Percentiles rank a stretch among this genome's conserved stretches.
Evolutionary conservation across 345 rosid genomes (phyloP).

Genomic region (Raphanus raphanistrum): DNA sequence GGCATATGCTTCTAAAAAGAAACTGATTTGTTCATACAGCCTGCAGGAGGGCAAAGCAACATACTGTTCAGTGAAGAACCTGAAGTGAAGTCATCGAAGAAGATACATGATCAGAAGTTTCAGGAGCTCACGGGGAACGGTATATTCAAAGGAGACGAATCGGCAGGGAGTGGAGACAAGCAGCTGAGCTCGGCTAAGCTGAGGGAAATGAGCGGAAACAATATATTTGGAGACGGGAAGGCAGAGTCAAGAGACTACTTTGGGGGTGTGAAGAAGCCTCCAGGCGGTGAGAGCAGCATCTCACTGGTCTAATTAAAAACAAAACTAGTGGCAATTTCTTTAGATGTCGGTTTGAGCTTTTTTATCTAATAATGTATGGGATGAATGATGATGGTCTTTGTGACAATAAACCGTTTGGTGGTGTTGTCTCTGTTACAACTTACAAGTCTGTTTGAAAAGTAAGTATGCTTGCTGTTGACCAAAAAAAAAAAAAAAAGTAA

Average conservation of each 20-base stretch:
- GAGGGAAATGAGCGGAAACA: conserved; percentile 75
- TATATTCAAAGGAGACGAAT: conserved; percentile 69
- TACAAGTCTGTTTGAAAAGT: no score
- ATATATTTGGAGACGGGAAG: conserved; percentile 82
- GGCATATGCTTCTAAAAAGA: background rate
- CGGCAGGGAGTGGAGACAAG: conserved; percentile 68
- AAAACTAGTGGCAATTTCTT: background rate
- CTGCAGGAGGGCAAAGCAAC: conserved; percentile 83
- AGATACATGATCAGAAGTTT: conserved; percentile 71
- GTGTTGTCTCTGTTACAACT: no score
- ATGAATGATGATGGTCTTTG: no score
- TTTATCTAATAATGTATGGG: no score
- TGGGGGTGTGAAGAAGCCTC: conserved; percentile 85
- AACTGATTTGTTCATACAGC: conserved; percentile 33
- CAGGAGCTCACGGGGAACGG: conserved; percentile 75
- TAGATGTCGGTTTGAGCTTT: no score
- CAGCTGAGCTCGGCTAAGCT: conserved; percentile 68
- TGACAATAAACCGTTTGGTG: no score
- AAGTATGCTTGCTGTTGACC: no score
- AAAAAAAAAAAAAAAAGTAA: no score
- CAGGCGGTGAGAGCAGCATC: conserved; percentile 94
- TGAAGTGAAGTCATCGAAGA: conserved; percentile 61
- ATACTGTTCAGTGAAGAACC: conserved; percentile 66
- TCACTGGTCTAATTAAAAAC: conserved; percentile 23
- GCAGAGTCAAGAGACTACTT: conserved; percentile 65